These are phyloP conservation scores for Beauveria caledonica DNA, from an alignment of 2,329 filamentous ascomycete species.

Conservation along the genomic window DNA sequence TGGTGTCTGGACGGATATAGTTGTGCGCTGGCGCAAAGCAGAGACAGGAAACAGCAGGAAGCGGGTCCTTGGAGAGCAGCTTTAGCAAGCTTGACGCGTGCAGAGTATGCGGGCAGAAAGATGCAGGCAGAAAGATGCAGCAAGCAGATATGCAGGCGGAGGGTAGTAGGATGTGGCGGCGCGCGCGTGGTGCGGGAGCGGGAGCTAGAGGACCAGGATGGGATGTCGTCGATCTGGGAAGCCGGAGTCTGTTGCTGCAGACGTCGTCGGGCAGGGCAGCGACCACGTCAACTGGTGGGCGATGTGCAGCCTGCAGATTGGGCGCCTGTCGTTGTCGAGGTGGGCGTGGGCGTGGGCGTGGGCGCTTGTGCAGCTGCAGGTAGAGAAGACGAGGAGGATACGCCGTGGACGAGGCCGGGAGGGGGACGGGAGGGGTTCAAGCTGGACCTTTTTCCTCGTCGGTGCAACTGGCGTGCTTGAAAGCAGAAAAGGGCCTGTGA, in stretches of 20 bases:
- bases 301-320: conserved; percentile 3
- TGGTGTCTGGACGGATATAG: neutral
- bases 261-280: neutral
- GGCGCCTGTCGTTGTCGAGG: conserved; percentile 5
- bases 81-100: neutral
- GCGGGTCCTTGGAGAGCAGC: neutral
- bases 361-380: conserved; percentile 3
- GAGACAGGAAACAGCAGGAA: neutral
- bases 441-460: neutral
- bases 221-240: neutral
- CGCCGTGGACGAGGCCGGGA: neutral
- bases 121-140: neutral
- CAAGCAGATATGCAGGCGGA: neutral
- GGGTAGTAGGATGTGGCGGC: conserved; percentile 1
- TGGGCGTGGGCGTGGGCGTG: conserved; percentile 5
- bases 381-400: neutral
- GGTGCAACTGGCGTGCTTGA: neutral
- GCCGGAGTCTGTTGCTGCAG: neutral
- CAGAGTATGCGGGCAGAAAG: neutral
- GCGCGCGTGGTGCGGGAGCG: conserved; percentile 10
- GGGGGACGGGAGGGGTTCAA: neutral
- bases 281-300: conserved; percentile 8
- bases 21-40: neutral
- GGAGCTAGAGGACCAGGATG: conserved; percentile 6
- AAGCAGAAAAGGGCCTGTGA: neutral